These are phyloP conservation scores for Penicillium sp. DNA, from an alignment of 2,329 filamentous ascomycete species.

Conservation along the genomic window DNA sequence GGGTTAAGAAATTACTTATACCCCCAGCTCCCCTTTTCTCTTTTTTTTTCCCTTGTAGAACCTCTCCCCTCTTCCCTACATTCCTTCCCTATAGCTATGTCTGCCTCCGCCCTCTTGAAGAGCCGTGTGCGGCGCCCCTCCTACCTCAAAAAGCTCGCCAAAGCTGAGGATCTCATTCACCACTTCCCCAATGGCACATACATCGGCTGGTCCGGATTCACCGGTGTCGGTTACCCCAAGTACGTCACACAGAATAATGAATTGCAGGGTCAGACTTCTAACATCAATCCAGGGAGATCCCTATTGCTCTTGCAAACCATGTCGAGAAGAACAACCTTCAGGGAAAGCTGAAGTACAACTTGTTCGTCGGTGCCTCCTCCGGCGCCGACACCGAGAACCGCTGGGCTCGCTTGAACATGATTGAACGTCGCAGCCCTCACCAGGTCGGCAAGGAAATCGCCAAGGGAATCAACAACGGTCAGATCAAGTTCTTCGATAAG, in stretches of 20 bases:
- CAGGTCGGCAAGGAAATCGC: conserved; percentile 89
- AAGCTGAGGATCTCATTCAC: conserved; percentile 74
- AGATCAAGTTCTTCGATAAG: conserved; percentile 92
- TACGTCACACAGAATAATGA: conserved; percentile 42
- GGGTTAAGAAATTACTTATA: conserved; percentile 18
- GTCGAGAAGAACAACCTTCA: conserved; percentile 84
- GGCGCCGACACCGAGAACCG: conserved; percentile 88
- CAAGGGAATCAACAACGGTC: conserved; percentile 83
- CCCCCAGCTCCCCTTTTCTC: conserved; percentile 5
- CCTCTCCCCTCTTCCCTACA: conserved; percentile 16
- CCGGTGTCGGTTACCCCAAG: conserved; percentile 87
- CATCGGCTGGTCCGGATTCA: conserved; percentile 89
- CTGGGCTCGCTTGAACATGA: conserved; percentile 89
- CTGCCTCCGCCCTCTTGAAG: conserved; percentile 71
- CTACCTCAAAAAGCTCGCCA: conserved; percentile 75
- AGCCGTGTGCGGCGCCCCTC: conserved; percentile 72
- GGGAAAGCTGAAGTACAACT: conserved; percentile 78
- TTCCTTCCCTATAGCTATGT: conserved; percentile 34
- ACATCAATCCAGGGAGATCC: conserved; percentile 64
- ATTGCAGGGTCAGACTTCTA: not conserved
- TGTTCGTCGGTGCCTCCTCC: conserved; percentile 87
- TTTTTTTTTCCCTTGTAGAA: conserved; percentile 1
- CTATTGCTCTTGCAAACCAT: conserved; percentile 79
- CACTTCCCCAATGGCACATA: conserved; percentile 83
- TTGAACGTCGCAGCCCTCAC: conserved; percentile 78